Conservation (phyloP, 2,329 filamentous ascomycete genomes). For the Trichoderma citrinoviride region DNA sequence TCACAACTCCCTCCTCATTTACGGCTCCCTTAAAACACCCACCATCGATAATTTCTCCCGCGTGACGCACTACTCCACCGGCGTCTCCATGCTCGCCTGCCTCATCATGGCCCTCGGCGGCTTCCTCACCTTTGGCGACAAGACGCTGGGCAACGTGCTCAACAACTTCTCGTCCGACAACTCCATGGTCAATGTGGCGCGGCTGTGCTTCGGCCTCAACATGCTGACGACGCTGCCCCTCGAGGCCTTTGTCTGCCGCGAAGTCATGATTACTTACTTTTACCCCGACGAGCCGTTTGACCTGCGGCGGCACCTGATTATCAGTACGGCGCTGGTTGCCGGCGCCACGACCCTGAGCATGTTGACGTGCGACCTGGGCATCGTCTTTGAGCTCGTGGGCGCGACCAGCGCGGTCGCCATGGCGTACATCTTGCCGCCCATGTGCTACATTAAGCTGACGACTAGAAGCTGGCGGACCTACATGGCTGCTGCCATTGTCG, state of each 20-base stretch:
- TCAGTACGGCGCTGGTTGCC: constrained; percentile 80
- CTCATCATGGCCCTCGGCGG: constrained; percentile 83
- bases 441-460: constrained; percentile 93
- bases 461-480: constrained; percentile 72
- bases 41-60: constrained; percentile 92
- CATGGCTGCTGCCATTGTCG: constrained; percentile 68
- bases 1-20: constrained; percentile 96
- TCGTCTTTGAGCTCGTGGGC: constrained; percentile 93
- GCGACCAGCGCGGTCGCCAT: constrained; percentile 91
- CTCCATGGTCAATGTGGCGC: constrained; percentile 88
- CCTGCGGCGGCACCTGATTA: constrained; percentile 78
- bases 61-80: constrained; percentile 92
- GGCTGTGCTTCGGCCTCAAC: constrained; percentile 94
- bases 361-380: constrained; percentile 86
- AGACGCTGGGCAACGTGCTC: constrained; percentile 90
- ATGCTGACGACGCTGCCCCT: constrained; percentile 97
- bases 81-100: constrained; percentile 87
- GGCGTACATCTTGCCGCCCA: constrained; percentile 89
- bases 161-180: constrained; percentile 96
- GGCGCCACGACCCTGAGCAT: constrained; percentile 74
- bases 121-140: constrained; percentile 89
- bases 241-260: constrained; percentile 95
- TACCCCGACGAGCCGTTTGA: constrained; percentile 71
- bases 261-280: constrained; percentile 89
- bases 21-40: constrained; percentile 88